A percentile compares a stretch with the other conserved stretches of the same genome.
These are phyloP conservation scores for Sordaria brevicollis DNA, from an alignment of 495 filamentous ascomycete genomes.

Conservation along the genomic window DNA sequence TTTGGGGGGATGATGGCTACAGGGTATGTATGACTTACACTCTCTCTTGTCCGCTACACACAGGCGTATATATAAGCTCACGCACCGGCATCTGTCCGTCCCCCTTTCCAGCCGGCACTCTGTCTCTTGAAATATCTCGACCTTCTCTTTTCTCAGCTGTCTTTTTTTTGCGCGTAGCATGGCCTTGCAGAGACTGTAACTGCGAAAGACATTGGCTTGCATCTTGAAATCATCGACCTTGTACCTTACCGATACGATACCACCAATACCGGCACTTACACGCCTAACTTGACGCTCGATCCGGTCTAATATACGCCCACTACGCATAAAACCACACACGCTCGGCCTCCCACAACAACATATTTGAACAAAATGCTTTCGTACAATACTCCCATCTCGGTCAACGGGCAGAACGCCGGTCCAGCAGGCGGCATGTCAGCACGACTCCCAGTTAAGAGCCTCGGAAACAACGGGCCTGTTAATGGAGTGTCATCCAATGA, in stretches of 20 bases:
- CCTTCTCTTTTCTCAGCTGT: neutral
- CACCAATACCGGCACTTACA: neutral
- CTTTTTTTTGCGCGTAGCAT: neutral
- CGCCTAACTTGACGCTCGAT: neutral
- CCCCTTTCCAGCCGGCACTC: neutral
- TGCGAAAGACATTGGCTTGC: neutral
- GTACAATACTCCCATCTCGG: slow-evolving; percentile 27
- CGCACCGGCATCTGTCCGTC: neutral
- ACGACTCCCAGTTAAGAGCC: slow-evolving; percentile 17
- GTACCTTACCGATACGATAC: neutral
- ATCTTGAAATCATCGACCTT: neutral
- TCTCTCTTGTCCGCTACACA: neutral
- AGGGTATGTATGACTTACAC: neutral
- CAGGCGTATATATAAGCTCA: neutral
- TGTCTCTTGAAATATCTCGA: neutral
- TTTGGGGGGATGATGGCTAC: neutral
- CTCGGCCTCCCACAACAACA: neutral
- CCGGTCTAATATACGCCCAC: neutral
- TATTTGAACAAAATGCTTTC: slow-evolving; percentile 26
- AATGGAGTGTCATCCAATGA: slow-evolving; percentile 18
- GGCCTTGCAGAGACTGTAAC: neutral
- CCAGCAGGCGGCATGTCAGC: slow-evolving; percentile 22
- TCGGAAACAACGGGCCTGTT: slow-evolving; percentile 14
- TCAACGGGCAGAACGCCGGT: slow-evolving; percentile 24
- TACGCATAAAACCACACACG: neutral